Conservation (phyloP, 441 rosid species). For the Erysimum pusillum region DNA sequence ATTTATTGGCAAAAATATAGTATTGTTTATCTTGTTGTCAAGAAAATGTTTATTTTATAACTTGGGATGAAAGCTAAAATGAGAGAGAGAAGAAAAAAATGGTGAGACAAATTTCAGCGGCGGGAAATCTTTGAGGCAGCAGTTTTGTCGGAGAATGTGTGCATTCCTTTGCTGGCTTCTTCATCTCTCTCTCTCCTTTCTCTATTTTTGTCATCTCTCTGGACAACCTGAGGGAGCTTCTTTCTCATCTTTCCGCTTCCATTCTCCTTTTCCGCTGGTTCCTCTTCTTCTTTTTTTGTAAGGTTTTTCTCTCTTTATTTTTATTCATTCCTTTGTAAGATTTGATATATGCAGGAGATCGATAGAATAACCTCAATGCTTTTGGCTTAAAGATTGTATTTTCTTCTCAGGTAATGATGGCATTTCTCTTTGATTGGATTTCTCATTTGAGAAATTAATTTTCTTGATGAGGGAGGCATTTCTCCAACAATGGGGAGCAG, state of each 20-base stretch:
- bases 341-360: constrained; percentile 11
- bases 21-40: background rate
- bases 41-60: too few relatives aligned
- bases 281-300: constrained; percentile 11
- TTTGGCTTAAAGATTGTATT: constrained; percentile 34
- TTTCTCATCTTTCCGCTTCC: constrained; percentile 28
- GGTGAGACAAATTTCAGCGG: constrained; percentile 34
- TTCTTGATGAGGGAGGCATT: constrained; percentile 23
- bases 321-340: background rate
- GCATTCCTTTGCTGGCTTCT: constrained; percentile 37
- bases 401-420: constrained; percentile 19
- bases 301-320: constrained; percentile 16
- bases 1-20: background rate
- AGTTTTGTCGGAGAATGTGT: constrained; percentile 58
- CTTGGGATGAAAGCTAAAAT: constrained; percentile 25
- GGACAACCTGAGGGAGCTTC: constrained; percentile 21
- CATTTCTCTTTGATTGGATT: constrained; percentile 26
- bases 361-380: constrained; percentile 8
- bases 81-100: constrained; percentile 24
- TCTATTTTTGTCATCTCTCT: constrained; percentile 37
- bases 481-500: constrained; percentile 59
- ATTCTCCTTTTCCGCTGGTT: constrained; percentile 11
- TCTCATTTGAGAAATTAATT: constrained; percentile 18
- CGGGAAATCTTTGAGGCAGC: constrained; percentile 35
- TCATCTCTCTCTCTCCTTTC: constrained; percentile 18